A percentile compares a stretch with the other conserved stretches of the same genome.
phyloP scores from a whole-genome alignment of 164 flowering plant species.

The Berberis vulgaris region DNA sequence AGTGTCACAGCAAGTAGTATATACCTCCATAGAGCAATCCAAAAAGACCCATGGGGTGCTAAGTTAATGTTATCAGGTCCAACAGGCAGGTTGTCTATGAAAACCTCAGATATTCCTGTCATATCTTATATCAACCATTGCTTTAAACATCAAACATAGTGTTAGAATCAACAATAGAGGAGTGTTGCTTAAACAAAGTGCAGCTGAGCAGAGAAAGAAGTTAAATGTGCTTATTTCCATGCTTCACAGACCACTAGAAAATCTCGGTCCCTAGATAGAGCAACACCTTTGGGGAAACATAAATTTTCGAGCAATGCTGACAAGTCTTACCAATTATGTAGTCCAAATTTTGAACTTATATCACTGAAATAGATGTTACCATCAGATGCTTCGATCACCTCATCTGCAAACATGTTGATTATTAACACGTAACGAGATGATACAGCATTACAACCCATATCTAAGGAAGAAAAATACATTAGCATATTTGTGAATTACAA shows the following conservation, averaged over 20 bases:
- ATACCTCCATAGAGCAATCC: constrained; percentile 43
- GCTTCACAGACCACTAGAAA: constrained; percentile 62
- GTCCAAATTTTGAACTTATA: constrained; percentile 44
- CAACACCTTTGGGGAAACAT: constrained; percentile 76
- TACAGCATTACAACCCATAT: neutral
- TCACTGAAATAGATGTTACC: constrained; percentile 55
- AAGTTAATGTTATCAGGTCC: constrained; percentile 74
- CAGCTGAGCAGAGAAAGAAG: neutral
- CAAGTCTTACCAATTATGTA: constrained; percentile 40
- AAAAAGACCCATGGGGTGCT: constrained; percentile 69
- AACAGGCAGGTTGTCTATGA: constrained; percentile 68
- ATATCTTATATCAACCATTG: neutral
- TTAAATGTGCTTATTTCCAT: constrained; percentile 33
- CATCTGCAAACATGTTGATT: constrained; percentile 53
- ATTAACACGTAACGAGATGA: neutral
- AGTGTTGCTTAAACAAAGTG: neutral
- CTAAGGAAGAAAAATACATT: neutral
- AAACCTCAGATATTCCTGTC: constrained; percentile 23
- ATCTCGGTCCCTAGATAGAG: constrained; percentile 46
- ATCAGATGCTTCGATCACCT: constrained; percentile 49
- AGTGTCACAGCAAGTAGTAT: neutral
- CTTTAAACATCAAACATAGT: neutral
- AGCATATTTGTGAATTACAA: no score
- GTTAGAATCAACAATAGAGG: no score
- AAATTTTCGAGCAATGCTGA: constrained; percentile 28